These are phyloP conservation scores for Gynostemma pentaphyllum DNA, from an alignment of 306 rosid species.

Conservation along the genomic window DNA sequence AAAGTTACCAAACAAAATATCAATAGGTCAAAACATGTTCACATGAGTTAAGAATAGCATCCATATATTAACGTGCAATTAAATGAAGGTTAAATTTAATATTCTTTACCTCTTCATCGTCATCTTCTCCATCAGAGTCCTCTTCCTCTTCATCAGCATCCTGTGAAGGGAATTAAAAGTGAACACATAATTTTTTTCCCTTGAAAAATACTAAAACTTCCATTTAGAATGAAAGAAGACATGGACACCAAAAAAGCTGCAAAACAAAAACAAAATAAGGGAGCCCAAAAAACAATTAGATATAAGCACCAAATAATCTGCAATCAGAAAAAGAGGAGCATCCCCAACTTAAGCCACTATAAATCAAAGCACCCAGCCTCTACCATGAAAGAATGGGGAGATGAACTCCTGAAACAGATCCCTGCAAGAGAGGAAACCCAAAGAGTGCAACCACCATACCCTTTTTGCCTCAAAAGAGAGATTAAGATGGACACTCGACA, in stretches of 20 bases:
- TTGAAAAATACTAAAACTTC: not conserved
- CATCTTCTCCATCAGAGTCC: slow-evolving; percentile 38
- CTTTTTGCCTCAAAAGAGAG: not conserved
- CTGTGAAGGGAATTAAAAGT: slow-evolving; percentile 20
- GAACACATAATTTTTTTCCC: not conserved
- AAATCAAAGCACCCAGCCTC: too few relatives aligned
- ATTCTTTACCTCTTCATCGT: slow-evolving; percentile 27
- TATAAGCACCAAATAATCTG: not conserved
- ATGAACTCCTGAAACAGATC: not conserved
- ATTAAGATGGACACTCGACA: not conserved
- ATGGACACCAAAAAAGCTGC: not conserved
- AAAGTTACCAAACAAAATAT: not conserved
- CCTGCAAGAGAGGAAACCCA: not conserved
- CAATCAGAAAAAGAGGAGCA: not conserved
- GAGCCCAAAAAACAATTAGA: not conserved
- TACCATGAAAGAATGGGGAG: too few relatives aligned
- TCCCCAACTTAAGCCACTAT: not conserved
- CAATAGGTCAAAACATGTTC: not conserved
- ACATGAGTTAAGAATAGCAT: not conserved
- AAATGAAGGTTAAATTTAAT: not conserved
- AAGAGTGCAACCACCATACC: not conserved
- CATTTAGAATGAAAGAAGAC: not conserved
- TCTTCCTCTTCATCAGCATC: slow-evolving; percentile 60
- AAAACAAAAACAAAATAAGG: not conserved
- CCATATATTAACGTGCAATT: not conserved